phyloP scores from a whole-genome alignment of 1,284 basidiomycete species.

The Pseudozyma tsukubaensis region DNA sequence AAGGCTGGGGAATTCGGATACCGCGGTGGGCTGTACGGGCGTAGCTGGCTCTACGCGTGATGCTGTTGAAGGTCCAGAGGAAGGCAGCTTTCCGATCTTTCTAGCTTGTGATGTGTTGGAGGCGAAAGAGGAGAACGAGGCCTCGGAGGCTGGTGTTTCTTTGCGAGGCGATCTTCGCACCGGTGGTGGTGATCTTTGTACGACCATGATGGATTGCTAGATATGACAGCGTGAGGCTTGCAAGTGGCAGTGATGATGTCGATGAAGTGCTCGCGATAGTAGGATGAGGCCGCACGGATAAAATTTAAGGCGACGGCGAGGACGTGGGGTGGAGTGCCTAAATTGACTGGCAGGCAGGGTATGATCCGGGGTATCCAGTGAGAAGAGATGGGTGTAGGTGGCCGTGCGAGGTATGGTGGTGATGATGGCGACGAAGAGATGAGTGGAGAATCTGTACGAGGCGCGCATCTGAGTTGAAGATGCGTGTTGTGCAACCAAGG shows the following conservation, averaged over 20 bases:
- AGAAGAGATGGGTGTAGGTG: neutral
- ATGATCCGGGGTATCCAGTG: constrained; percentile 15
- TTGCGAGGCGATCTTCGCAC: constrained; percentile 39
- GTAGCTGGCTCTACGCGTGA: constrained; percentile 30
- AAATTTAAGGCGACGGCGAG: neutral
- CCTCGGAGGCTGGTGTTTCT: constrained; percentile 14
- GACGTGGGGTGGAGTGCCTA: neutral
- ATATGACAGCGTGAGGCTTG: neutral
- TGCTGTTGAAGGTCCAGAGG: constrained; percentile 19
- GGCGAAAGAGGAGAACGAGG: constrained; percentile 14
- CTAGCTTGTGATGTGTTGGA: constrained; percentile 17
- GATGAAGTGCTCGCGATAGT: neutral
- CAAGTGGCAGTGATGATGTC: neutral
- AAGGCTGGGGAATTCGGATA: constrained; percentile 43
- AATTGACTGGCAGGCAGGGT: constrained; percentile 4
- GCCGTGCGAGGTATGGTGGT: neutral
- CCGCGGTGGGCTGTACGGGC: constrained; percentile 11
- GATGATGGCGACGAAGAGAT: neutral
- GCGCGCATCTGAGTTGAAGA: neutral
- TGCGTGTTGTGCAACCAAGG: neutral
- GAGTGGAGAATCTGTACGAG: neutral
- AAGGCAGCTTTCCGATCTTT: constrained; percentile 17
- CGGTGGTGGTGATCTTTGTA: constrained; percentile 37
- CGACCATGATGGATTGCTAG: constrained; percentile 22
- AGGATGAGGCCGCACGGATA: neutral